Base-by-base conservation (phyloP, 805 yeast species). In the Yarrowia divulgata region DNA sequence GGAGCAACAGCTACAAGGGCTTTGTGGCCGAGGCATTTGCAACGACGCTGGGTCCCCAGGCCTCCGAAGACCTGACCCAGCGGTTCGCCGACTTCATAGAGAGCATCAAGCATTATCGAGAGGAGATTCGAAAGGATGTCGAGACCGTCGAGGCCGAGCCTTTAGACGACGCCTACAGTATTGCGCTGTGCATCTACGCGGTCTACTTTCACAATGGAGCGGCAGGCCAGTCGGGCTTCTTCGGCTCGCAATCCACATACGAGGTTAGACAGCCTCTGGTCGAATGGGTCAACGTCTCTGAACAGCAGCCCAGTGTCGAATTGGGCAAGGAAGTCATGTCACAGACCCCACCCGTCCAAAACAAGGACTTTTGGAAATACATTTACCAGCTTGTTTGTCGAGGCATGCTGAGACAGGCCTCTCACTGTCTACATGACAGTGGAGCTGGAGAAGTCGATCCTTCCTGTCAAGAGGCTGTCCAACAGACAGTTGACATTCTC, bases 231-330 rank as follows among this genome's bases (percentile, higher is more conserved):
- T 32, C 48, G 3, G 52, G 34, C 2, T 43, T 43, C 35, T 63
- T 48, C 29, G 68, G 68, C 13, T n/a, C 62, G 10, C 50, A 50
- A 23, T 42, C 62, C 23, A 66, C 69, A 16, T 43, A 66, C 42
- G 48, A 54, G 50, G 50, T 66, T 2, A 23, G 49, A 19, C 35
- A 52, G 42, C 69, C 69, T 12, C 57, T 77, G 14, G 68, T 74
- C 69, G 71, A 72, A 5, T 77, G 79, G 80, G 72, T 77, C 34
- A 76, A 77, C 52, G 70, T 37, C 70, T 77, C 40, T 52, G 71
- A 57, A n/a, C 54, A 60, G 10, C 69, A 71, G 1, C 76, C 74
- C 46, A 64, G 74, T 8, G 62, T 69, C 8, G 71, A 74, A 10
- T 67, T 63, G 10, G 57, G 68, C 8, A 67, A 35, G 4, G 74